Base-by-base conservation (phyloP, 2,329 filamentous ascomycete species). In the Sphaerulina musiva region DNA sequence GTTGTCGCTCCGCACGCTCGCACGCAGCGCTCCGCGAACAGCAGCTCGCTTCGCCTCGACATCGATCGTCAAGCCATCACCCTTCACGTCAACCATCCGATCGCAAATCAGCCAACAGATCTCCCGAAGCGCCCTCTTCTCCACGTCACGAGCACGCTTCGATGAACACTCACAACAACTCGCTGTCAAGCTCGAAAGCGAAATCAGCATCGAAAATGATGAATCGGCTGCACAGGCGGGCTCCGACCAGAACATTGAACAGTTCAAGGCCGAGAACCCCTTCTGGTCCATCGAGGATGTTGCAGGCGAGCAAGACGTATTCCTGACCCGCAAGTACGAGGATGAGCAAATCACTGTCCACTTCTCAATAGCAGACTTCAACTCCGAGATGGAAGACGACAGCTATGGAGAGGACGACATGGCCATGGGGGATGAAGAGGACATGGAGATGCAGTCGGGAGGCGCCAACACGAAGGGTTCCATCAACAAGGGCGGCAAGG, bases 281-380 rank as follows among this genome's bases (percentile, higher is more conserved):
- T 81, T 85, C 40, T 98, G 90, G 73, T 56, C 81, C 75, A 71
- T 85, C 58, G 78, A 88, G 67, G 93, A 98, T 73, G 82, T 79
- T 32, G 79, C 85, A 29, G 93, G 93, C 59, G 81, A 89, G 72
- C 88, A 97, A 76, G 89, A 95, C 64, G 87, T 98, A 63, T 79
- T 86, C 67, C 80, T 98, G 62, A 86, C 83, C 57, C 86, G 91
- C 68, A 85, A 81, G 61, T 92, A 88, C 68, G 87, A 87, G 66
- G 85, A 95, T 59, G 93, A 98, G 78, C 89, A 85, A 65, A 88
- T 92, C 74, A 85, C 85, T 59, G 81, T 95, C 61, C 83, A 84
- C 61, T 95, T 95, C 76, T 89, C 86, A 62, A 88, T 95, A 66
- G 83, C 86, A 63, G 89, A 95, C 71, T 80, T 95, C 59, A 82